These are phyloP conservation scores for Zygotorulaspora sp. DNA, from an alignment of 805 yeast species.

Conservation along the genomic window DNA sequence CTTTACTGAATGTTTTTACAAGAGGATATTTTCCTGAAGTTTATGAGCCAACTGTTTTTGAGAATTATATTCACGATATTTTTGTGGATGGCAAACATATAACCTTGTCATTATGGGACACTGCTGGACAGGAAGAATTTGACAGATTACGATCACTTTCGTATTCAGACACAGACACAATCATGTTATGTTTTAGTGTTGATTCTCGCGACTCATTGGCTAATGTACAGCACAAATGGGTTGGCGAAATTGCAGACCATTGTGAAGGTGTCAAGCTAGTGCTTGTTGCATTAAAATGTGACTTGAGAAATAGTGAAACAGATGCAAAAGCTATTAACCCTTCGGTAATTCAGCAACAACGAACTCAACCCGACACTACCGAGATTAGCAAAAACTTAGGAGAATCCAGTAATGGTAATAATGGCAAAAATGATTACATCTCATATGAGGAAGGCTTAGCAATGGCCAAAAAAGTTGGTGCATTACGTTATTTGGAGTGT, in stretches of 20 bases:
- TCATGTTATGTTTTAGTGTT: constrained; percentile 92
- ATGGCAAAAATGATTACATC: constrained; percentile 45
- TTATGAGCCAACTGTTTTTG: constrained; percentile 96
- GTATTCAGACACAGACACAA: constrained; percentile 93
- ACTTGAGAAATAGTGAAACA: constrained; percentile 68
- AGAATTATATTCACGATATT: constrained; percentile 94
- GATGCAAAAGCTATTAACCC: constrained; percentile 36
- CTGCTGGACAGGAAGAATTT: constrained; percentile 98
- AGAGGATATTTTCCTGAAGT: constrained; percentile 98
- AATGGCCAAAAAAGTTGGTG: constrained; percentile 90
- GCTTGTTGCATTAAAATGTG: constrained; percentile 91
- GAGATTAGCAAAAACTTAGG: constrained; percentile 20
- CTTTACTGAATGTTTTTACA: constrained; percentile 89
- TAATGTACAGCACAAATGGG: constrained; percentile 95
- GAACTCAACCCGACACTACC: constrained; percentile 16
- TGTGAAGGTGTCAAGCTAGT: constrained; percentile 95
- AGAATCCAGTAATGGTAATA: constrained; percentile 23
- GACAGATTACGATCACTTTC: constrained; percentile 89
- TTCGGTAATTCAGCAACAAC: constrained; percentile 28
- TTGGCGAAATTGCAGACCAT: constrained; percentile 92
- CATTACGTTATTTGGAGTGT: constrained; percentile 91
- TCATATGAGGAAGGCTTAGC: constrained; percentile 90
- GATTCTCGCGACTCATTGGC: constrained; percentile 93
- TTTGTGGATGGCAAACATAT: constrained; percentile 92
- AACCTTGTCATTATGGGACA: constrained; percentile 93